phyloP scores from a whole-genome alignment of 148 eudicot genomes.

The Fagopyrum esculentum region DNA sequence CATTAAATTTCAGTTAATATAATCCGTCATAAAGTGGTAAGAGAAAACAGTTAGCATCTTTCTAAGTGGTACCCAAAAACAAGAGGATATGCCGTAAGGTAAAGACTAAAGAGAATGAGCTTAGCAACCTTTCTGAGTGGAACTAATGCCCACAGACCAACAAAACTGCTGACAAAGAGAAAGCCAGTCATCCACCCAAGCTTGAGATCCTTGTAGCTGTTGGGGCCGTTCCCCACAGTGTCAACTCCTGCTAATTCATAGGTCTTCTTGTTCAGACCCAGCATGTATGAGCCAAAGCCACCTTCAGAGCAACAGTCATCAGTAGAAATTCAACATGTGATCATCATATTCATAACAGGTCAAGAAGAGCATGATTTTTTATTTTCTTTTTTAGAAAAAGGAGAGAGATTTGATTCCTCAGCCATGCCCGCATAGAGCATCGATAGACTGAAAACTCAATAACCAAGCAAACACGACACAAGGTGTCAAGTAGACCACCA shows the following conservation, averaged over 20 bases:
- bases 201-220: slow-evolving; percentile 56
- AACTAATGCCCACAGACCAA: slow-evolving; percentile 75
- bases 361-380: too few relatives aligned
- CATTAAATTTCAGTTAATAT: not conserved
- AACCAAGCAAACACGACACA: too few relatives aligned
- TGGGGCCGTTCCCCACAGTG: slow-evolving; percentile 48
- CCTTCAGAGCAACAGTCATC: slow-evolving; percentile 30
- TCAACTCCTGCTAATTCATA: slow-evolving; percentile 62
- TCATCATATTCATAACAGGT: not conserved
- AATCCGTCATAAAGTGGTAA: not conserved
- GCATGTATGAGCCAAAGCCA: slow-evolving; percentile 72
- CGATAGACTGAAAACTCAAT: too few relatives aligned
- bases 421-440: too few relatives aligned
- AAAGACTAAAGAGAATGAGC: not conserved
- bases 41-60: not conserved
- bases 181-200: slow-evolving; percentile 74
- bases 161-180: slow-evolving; percentile 61
- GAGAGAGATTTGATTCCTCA: too few relatives aligned
- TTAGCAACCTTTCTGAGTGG: slow-evolving; percentile 71
- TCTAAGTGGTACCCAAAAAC: not conserved
- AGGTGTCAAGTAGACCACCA: too few relatives aligned
- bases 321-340: not conserved
- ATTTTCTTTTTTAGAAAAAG: too few relatives aligned
- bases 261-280: slow-evolving; percentile 69
- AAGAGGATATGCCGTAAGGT: not conserved